Conservation (phyloP, 225 moss, liverwort and hornwort genomes). For the Marchantia paleacea region DNA sequence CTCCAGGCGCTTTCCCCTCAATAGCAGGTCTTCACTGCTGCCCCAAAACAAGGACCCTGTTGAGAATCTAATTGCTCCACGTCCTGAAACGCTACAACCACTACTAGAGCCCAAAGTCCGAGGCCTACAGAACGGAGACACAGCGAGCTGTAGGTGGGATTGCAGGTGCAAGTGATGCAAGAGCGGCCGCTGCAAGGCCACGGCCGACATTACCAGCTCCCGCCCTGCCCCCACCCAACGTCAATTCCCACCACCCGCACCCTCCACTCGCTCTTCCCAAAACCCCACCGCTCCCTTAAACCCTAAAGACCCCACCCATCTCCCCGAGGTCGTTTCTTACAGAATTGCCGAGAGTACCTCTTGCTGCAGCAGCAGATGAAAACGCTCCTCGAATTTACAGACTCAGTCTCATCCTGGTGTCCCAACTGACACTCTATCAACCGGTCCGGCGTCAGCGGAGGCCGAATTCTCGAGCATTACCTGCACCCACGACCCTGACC, state of each 20-base stretch:
- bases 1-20: not conserved
- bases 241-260: not conserved
- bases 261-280: no score
- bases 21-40: not conserved
- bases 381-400: not conserved
- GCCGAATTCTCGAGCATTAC: not conserved
- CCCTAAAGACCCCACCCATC: not conserved
- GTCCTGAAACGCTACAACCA: not conserved
- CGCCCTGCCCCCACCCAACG: not conserved
- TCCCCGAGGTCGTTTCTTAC: not conserved
- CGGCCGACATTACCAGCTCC: slow-evolving; percentile 44
- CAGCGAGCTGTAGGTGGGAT: slow-evolving; percentile 32
- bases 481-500: not conserved
- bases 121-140: slow-evolving; percentile 29
- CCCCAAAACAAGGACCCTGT: slow-evolving; percentile 28
- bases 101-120: slow-evolving; percentile 25
- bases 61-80: not conserved
- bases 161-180: slow-evolving; percentile 40
- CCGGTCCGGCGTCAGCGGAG: not conserved
- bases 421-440: not conserved
- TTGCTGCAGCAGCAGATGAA: not conserved
- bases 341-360: not conserved
- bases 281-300: not conserved
- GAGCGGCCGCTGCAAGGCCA: slow-evolving; percentile 40
- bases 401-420: not conserved